A percentile compares a stretch with the other conserved stretches of the same genome.
These are phyloP conservation scores for Eleusine indica DNA, from an alignment of 176 grass and related monocot species.

Conservation along the genomic window DNA sequence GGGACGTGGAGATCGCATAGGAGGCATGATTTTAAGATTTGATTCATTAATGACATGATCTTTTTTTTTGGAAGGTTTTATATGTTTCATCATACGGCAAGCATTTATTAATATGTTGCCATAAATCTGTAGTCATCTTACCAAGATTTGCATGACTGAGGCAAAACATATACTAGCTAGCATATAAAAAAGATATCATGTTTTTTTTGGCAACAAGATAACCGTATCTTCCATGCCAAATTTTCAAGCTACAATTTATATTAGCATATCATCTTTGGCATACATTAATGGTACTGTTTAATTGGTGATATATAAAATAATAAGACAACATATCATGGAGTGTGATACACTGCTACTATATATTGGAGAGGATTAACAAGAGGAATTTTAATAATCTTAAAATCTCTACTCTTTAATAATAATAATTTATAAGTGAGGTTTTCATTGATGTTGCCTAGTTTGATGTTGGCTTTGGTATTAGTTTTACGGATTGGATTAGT, in stretches of 20 bases:
- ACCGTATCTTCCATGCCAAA: background rate
- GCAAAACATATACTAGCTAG: background rate
- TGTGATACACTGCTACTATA: no score
- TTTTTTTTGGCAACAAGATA: background rate
- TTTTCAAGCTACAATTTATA: background rate
- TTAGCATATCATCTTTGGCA: background rate
- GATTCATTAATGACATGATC: background rate
- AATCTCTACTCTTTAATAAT: no score
- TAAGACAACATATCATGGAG: background rate
- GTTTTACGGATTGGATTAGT: no score
- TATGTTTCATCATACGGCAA: background rate
- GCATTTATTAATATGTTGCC: background rate
- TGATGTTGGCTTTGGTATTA: no score
- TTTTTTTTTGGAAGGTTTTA: background rate
- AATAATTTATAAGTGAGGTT: no score
- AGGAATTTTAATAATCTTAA: no score
- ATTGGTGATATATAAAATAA: background rate
- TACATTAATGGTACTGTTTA: background rate
- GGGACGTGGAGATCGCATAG: background rate
- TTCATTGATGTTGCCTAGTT: no score
- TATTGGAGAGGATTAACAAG: no score
- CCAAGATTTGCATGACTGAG: background rate
- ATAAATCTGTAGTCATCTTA: background rate
- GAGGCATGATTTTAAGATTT: constrained; percentile 16
- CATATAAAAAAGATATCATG: no score